Conservation (phyloP, 768 basidiomycete genomes). For the Daedalea quercina region DNA sequence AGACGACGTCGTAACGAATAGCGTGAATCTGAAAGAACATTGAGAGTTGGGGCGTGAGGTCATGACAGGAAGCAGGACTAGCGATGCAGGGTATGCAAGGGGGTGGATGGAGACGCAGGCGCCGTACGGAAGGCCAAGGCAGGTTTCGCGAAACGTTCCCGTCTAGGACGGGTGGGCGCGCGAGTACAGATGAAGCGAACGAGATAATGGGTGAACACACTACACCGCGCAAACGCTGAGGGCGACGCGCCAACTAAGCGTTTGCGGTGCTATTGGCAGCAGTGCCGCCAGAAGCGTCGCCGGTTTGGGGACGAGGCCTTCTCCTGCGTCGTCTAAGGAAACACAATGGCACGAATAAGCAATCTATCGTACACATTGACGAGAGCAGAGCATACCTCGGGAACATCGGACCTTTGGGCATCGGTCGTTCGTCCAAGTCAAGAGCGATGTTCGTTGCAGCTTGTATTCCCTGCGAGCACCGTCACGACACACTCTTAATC, state of each 20-base stretch:
- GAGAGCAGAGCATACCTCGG: constrained; percentile 47
- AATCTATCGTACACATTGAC: neutral
- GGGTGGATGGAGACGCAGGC: no score
- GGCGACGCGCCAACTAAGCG: neutral
- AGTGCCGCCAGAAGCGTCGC: neutral
- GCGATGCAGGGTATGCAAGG: no score
- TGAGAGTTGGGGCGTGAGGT: no score
- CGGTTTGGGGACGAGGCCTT: neutral
- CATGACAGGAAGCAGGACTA: no score
- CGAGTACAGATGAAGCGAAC: neutral
- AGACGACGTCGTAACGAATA: no score
- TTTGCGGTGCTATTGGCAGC: neutral
- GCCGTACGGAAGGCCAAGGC: no score
- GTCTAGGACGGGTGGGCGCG: neutral
- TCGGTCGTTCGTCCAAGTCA: constrained; percentile 85
- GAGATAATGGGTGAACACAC: no score
- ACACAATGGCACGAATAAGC: neutral
- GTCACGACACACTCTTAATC: constrained; percentile 1
- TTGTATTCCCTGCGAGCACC: constrained; percentile 63
- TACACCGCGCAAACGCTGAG: neutral
- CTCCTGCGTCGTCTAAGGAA: neutral
- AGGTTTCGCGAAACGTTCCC: no score
- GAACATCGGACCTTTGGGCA: constrained; percentile 87
- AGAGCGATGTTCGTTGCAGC: constrained; percentile 87
- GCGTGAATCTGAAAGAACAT: no score